These are phyloP conservation scores for Candida cerambycidarum DNA, from an alignment of 805 yeast species.

Conservation along the genomic window DNA sequence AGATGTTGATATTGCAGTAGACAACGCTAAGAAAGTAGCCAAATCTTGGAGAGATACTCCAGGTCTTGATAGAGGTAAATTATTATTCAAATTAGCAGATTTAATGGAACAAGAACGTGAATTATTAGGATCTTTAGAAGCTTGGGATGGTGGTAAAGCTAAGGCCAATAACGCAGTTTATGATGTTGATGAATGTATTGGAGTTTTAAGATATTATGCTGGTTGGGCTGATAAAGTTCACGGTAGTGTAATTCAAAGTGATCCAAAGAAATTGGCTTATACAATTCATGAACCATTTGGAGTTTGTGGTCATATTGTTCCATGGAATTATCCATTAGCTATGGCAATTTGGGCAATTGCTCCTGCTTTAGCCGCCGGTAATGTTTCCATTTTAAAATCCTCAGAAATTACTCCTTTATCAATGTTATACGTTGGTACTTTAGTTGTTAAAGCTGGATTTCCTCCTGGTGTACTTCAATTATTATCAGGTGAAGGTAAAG, in stretches of 20 bases:
- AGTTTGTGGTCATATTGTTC: conserved; percentile 47
- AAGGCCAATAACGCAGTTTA: conserved; percentile 45
- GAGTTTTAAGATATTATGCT: conserved; percentile 52
- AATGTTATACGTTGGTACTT: conserved; percentile 56
- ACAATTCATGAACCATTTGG: conserved; percentile 61
- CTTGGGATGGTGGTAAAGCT: conserved; percentile 51
- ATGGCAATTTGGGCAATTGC: conserved; percentile 83
- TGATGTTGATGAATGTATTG: conserved; percentile 49
- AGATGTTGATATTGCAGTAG: conserved; percentile 44
- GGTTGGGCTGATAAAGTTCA: conserved; percentile 62
- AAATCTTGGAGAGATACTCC: conserved; percentile 47
- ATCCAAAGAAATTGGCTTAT: conserved; percentile 57
- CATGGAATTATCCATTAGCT: conserved; percentile 49
- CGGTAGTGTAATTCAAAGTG: conserved; percentile 46
- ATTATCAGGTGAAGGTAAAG: conserved; percentile 65
- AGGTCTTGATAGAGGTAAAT: conserved; percentile 41
- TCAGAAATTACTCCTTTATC: conserved; percentile 78
- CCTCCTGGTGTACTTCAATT: conserved; percentile 78
- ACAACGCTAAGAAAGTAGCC: conserved; percentile 39
- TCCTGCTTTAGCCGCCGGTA: conserved; percentile 81
- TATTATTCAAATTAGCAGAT: conserved; percentile 39
- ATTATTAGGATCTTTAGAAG: conserved; percentile 38
- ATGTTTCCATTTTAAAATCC: conserved; percentile 67
- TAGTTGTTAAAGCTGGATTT: conserved; percentile 65
- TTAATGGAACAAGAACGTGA: conserved; percentile 33